A percentile compares a stretch with the other conserved stretches of the same genome.
phyloP scores from a whole-genome alignment of 257 asterid species.

The Nicotiana paniculata region DNA sequence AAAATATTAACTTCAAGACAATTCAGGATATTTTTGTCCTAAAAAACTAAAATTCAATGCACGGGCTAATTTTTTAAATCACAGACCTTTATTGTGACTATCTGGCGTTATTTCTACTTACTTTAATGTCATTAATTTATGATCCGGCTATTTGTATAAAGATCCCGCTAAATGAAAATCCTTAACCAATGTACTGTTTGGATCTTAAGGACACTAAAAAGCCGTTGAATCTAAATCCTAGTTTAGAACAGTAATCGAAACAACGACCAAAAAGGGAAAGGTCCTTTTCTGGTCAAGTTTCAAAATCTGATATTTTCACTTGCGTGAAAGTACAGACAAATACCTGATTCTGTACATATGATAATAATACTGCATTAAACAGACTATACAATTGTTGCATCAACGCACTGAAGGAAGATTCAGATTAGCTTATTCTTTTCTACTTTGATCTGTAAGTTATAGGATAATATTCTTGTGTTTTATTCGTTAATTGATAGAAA shows the following conservation, averaged over 20 bases:
- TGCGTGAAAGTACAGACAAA: not conserved
- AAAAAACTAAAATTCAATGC: too few relatives aligned
- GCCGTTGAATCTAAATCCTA: not conserved
- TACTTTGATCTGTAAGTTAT: slow-evolving; percentile 1
- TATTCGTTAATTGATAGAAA: not conserved
- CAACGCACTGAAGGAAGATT: not conserved
- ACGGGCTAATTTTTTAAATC: too few relatives aligned
- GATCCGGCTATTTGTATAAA: too few relatives aligned
- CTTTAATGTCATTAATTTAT: too few relatives aligned
- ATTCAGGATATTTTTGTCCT: too few relatives aligned
- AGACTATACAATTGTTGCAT: not conserved
- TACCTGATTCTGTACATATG: not conserved
- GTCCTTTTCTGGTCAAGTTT: not conserved
- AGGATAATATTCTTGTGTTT: not conserved
- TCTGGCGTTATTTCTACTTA: too few relatives aligned
- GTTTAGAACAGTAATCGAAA: not conserved
- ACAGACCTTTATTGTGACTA: too few relatives aligned
- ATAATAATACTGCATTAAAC: not conserved
- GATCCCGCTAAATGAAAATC: too few relatives aligned
- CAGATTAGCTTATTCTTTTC: not conserved
- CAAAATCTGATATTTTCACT: not conserved
- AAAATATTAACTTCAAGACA: too few relatives aligned
- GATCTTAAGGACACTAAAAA: not conserved
- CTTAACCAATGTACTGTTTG: not conserved
- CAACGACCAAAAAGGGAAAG: not conserved